Base-by-base conservation (phyloP, 2,329 filamentous ascomycete genomes). In the Lasiodiplodia hormozganensis region DNA sequence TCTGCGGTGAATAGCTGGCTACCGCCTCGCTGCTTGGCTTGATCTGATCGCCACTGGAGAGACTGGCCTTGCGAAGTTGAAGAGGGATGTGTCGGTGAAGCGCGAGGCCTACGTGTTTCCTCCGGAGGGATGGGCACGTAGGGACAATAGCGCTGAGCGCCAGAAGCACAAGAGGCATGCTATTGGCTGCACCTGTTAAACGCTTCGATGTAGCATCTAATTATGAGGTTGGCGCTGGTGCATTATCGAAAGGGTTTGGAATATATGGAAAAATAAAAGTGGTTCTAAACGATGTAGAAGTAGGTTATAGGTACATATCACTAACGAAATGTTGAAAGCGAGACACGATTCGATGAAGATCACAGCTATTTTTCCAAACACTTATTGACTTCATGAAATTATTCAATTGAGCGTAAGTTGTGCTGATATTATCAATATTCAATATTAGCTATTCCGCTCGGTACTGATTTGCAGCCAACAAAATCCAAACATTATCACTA, bases 21-120 rank as follows among this genome's bases (percentile, higher is more conserved):
- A 78, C 56, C 71, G 79, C 28, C 73, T 81, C 14, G 79, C 77
- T 11, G 74, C 73, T 16, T 80, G 75, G 73, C 70, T 80, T 52
- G 74, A 80, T 69, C 73, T 75, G 10, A 72, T 81, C 67, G 78
- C 77, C 16, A 71, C 72, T 7, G 72, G 71, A 3, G 51, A 69
- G 43, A 69, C 69, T 25, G 28, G 66, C 12, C 53, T 71, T 28
- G 47, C 51, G 5, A 53, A 54, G 66, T 14, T 54, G 12, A 68
- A 68, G 57, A 36, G 66, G 34, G 57, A 68, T 21, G 4, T 23
- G 40, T 53, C 56, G 10, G 51, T 14, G 16, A 53, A 43, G 31
- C 11, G 40, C 7, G 47, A 34, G 34, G 54, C 49, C 40, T 68
- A 68, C n/a, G 49, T 62, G 21, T 68, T 68, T 49, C 57, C 66